phyloP scores from a whole-genome alignment of 2,329 filamentous ascomycete species.

The Arthrinium puccinioides region DNA sequence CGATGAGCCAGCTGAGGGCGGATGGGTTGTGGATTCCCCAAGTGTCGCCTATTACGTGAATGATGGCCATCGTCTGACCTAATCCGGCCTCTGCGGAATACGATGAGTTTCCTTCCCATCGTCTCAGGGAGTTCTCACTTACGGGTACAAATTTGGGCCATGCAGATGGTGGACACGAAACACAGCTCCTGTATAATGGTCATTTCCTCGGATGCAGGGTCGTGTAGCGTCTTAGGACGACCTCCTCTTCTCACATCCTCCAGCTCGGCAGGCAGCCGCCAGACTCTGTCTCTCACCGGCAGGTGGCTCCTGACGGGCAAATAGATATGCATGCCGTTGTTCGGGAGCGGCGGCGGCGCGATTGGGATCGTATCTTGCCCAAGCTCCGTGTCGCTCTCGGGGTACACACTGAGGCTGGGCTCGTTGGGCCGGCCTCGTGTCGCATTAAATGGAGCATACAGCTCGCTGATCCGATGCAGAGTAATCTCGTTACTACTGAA shows the following conservation, averaged over 20 bases:
- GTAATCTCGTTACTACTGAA: constrained; percentile 10
- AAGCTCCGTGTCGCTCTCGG: constrained; percentile 1
- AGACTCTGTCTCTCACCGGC: not conserved
- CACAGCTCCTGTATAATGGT: constrained; percentile 20
- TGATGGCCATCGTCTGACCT: constrained; percentile 37
- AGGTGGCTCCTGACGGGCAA: not conserved
- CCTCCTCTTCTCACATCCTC: not conserved
- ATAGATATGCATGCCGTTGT: not conserved
- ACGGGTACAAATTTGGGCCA: constrained; percentile 35
- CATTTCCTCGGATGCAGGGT: constrained; percentile 4
- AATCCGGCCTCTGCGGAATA: constrained; percentile 29
- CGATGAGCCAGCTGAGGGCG: constrained; percentile 48
- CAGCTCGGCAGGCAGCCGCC: not conserved
- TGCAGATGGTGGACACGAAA: constrained; percentile 36
- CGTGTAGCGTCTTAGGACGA: not conserved
- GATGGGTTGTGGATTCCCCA: constrained; percentile 36
- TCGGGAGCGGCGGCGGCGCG: not conserved
- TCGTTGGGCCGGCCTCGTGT: not conserved
- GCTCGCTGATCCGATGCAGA: constrained; percentile 12
- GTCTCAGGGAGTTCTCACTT: constrained; percentile 10
- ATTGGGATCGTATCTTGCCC: constrained; percentile 1
- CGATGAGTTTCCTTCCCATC: constrained; percentile 1
- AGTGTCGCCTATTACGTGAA: constrained; percentile 37
- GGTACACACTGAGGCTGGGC: constrained; percentile 1
- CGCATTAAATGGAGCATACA: constrained; percentile 3